Evolutionary conservation across 2,329 filamentous ascomycete species (phyloP).

Genomic region (Pyrenophora graminea): DNA sequence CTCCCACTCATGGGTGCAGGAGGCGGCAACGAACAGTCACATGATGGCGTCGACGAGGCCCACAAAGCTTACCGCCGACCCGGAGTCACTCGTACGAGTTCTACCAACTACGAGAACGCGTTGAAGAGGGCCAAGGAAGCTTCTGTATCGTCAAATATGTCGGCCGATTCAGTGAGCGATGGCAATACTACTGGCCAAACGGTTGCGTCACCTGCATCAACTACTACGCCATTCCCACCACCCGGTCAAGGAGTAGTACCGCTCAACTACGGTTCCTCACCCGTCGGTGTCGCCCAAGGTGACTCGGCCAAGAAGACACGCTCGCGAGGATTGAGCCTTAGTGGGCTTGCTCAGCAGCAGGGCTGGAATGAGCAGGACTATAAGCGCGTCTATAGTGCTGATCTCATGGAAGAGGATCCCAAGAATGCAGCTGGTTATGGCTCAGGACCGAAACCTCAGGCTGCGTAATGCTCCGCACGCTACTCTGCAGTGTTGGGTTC

Average conservation of each 20-base stretch:
- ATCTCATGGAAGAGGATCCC: constrained; percentile 28
- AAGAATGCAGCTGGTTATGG: constrained; percentile 34
- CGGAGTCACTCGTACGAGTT: constrained; percentile 29
- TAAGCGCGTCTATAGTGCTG: constrained; percentile 37
- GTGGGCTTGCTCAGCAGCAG: constrained; percentile 34
- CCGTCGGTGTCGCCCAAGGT: constrained; percentile 25
- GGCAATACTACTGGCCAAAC: constrained; percentile 18
- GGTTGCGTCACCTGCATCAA: constrained; percentile 23
- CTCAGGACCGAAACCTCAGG: constrained; percentile 16
- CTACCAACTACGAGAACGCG: constrained; percentile 40
- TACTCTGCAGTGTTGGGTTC: too few relatives aligned
- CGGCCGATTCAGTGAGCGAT: constrained; percentile 17
- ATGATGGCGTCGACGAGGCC: constrained; percentile 27
- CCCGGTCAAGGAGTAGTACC: constrained; percentile 43
- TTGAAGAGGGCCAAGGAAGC: constrained; percentile 27
- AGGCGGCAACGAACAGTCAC: constrained; percentile 7
- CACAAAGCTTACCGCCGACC: constrained; percentile 36
- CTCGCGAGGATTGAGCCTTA: constrained; percentile 38
- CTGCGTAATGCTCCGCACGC: neutral
- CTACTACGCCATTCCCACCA: constrained; percentile 27
- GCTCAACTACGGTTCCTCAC: constrained; percentile 25
- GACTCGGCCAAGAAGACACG: constrained; percentile 38
- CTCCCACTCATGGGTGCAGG: constrained; percentile 7
- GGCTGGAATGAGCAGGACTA: constrained; percentile 44
- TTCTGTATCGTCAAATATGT: constrained; percentile 32